Percentiles rank a stretch among this genome's conserved stretches.
phyloP scores from a whole-genome alignment of 257 asterid genomes.

The Solanum ossicruentum region DNA sequence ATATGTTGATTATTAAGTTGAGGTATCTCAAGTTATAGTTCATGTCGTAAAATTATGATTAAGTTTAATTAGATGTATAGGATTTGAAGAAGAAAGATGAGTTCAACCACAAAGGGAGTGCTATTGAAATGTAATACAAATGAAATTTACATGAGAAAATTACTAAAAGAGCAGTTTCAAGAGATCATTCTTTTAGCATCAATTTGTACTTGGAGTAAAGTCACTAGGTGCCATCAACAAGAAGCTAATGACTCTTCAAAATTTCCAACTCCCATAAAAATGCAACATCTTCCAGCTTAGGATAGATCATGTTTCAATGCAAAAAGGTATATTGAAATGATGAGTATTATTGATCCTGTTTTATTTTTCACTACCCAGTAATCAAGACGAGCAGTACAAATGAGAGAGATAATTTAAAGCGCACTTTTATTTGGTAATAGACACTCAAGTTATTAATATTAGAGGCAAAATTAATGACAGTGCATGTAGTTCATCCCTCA shows the following conservation, averaged over 20 bases:
- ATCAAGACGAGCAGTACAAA: no score
- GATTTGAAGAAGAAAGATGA: slow-evolving; percentile 23
- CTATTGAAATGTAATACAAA: slow-evolving; percentile 27
- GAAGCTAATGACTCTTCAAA: slow-evolving; percentile 13
- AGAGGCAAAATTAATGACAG: no score
- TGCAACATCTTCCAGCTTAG: slow-evolving; percentile 19
- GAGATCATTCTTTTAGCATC: slow-evolving; percentile 3
- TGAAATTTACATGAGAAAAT: slow-evolving; percentile 3
- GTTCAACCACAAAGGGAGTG: slow-evolving; percentile 25
- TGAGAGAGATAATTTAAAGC: background rate
- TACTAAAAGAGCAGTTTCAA: background rate
- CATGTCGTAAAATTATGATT: no score
- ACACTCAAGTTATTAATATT: no score
- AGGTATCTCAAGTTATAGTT: background rate
- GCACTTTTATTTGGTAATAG: no score
- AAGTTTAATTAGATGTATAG: no score
- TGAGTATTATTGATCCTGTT: background rate
- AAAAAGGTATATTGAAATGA: slow-evolving; percentile 17
- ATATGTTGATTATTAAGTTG: no score
- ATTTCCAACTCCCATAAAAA: background rate
- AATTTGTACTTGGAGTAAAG: slow-evolving; percentile 11
- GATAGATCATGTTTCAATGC: no score
- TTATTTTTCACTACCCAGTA: background rate
- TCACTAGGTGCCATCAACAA: slow-evolving; percentile 4
- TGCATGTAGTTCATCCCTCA: no score